phyloP scores from a whole-genome alignment of 768 basidiomycete species.

The Coprinellus aureogranulatus region DNA sequence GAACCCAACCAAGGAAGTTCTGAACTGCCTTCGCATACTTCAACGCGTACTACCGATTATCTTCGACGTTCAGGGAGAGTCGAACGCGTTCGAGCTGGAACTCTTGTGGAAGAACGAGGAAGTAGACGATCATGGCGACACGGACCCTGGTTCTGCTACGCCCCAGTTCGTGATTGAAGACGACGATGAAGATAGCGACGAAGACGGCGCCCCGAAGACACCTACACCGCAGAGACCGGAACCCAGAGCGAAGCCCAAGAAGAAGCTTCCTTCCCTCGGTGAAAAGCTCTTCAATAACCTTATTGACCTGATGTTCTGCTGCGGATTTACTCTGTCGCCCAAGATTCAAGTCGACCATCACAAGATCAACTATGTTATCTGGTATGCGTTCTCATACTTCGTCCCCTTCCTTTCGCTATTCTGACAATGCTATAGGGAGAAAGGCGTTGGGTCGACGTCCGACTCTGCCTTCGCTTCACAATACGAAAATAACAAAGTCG shows the following conservation, averaged over 20 bases:
- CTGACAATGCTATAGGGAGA: slow-evolving; percentile 63
- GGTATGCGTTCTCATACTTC: slow-evolving; percentile 63
- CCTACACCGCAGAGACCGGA: slow-evolving; percentile 11
- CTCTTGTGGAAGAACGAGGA: slow-evolving; percentile 78
- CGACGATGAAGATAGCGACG: slow-evolving; percentile 55
- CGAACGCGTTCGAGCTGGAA: slow-evolving; percentile 71
- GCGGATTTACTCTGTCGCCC: slow-evolving; percentile 86
- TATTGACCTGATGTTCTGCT: slow-evolving; percentile 88
- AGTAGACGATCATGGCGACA: slow-evolving; percentile 34
- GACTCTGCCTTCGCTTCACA: slow-evolving; percentile 62
- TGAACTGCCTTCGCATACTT: slow-evolving; percentile 90
- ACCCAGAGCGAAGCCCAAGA: slow-evolving; percentile 30
- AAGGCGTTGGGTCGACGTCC: slow-evolving; percentile 85
- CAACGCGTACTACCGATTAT: slow-evolving; percentile 88
- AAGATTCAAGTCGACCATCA: slow-evolving; percentile 75
- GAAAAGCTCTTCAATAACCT: slow-evolving; percentile 77
- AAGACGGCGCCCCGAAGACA: slow-evolving; percentile 26
- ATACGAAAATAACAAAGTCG: slow-evolving; percentile 79
- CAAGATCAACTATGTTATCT: slow-evolving; percentile 85
- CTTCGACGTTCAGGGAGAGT: slow-evolving; percentile 75
- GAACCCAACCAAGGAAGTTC: slow-evolving; percentile 78
- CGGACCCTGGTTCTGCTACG: slow-evolving; percentile 23
- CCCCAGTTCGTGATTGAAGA: slow-evolving; percentile 88
- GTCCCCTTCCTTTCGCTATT: background rate
- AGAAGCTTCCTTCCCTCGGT: slow-evolving; percentile 71